Evolutionary conservation across 2,329 filamentous ascomycete species (phyloP).

Genomic region (Botryotinia convoluta): DNA sequence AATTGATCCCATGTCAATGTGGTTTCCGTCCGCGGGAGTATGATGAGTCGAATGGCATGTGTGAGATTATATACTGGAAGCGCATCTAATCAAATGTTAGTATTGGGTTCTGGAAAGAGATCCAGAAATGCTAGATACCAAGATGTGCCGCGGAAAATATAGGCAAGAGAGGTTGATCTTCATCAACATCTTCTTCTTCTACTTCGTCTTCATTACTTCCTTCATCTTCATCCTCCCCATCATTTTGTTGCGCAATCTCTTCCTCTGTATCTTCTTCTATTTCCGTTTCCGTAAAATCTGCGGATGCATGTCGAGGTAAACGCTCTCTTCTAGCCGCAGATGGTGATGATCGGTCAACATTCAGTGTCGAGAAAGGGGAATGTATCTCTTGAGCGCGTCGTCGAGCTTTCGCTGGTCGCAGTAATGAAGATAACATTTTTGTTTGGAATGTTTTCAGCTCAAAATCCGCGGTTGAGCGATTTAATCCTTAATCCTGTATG

Average conservation of each 20-base stretch:
- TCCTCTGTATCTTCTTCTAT: slow-evolving; percentile 44
- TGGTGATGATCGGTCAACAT: slow-evolving; percentile 32
- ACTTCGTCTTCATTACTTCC: slow-evolving; percentile 43
- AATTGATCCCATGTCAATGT: slow-evolving; percentile 93
- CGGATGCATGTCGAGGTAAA: slow-evolving; percentile 47
- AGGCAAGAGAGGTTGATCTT: slow-evolving; percentile 59
- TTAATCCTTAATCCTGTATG: neutral
- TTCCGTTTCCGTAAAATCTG: slow-evolving; percentile 64
- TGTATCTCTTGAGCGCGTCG: slow-evolving; percentile 32
- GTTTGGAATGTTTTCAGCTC: slow-evolving; percentile 4
- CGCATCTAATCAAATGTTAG: slow-evolving; percentile 57
- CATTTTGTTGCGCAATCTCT: slow-evolving; percentile 27
- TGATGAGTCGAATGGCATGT: slow-evolving; percentile 81
- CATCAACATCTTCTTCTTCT: slow-evolving; percentile 40
- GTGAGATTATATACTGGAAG: slow-evolving; percentile 88
- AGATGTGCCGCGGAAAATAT: slow-evolving; percentile 79
- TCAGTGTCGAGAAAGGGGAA: slow-evolving; percentile 38
- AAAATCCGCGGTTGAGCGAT: neutral
- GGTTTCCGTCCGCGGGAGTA: slow-evolving; percentile 84
- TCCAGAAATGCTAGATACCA: slow-evolving; percentile 47
- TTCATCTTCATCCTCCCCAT: slow-evolving; percentile 36
- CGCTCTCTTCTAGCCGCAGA: slow-evolving; percentile 26
- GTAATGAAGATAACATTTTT: slow-evolving; percentile 40
- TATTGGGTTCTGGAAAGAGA: slow-evolving; percentile 15
- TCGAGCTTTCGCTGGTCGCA: slow-evolving; percentile 38